phyloP scores from a whole-genome alignment of 2,329 filamentous ascomycete genomes.

The Hymenoscyphus salicellus region DNA sequence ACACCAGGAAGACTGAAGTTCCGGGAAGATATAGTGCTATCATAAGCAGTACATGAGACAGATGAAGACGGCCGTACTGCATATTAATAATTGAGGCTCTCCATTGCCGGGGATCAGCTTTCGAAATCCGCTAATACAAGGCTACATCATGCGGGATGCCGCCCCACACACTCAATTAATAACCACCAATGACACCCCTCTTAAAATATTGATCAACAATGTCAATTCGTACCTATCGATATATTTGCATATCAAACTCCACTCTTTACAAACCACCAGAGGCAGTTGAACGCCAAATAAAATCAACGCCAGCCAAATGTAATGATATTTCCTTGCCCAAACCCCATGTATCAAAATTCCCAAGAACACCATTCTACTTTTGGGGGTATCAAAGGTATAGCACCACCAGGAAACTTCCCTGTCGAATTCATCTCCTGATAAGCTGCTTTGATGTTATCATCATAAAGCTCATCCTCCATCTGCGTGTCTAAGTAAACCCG shows the following conservation, averaged over 20 bases:
- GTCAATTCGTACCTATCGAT: neutral
- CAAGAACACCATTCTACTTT: constrained; percentile 71
- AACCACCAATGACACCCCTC: neutral
- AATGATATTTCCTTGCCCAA: neutral
- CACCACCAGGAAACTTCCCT: constrained; percentile 65
- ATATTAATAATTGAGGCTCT: neutral
- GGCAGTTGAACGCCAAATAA: neutral
- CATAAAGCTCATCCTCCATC: constrained; percentile 54
- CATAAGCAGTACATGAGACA: neutral
- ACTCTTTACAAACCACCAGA: neutral
- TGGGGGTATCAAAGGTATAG: constrained; percentile 76
- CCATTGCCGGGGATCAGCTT: neutral
- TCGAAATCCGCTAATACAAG: neutral
- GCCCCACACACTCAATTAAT: neutral
- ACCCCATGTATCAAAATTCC: constrained; percentile 59
- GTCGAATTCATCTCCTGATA: constrained; percentile 64
- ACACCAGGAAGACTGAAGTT: neutral
- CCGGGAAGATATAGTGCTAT: neutral
- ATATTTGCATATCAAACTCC: neutral
- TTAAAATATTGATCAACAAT: neutral
- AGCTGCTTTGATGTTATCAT: constrained; percentile 56
- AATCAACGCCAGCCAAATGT: neutral
- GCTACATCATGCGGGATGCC: neutral
- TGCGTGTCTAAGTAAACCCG: constrained; percentile 62
- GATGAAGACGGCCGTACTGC: neutral